Evolutionary conservation across 2,329 filamentous ascomycete species (phyloP), one percentile per base, ranked within the genome.

Genomic region (Apiospora pterosperma): DNA sequence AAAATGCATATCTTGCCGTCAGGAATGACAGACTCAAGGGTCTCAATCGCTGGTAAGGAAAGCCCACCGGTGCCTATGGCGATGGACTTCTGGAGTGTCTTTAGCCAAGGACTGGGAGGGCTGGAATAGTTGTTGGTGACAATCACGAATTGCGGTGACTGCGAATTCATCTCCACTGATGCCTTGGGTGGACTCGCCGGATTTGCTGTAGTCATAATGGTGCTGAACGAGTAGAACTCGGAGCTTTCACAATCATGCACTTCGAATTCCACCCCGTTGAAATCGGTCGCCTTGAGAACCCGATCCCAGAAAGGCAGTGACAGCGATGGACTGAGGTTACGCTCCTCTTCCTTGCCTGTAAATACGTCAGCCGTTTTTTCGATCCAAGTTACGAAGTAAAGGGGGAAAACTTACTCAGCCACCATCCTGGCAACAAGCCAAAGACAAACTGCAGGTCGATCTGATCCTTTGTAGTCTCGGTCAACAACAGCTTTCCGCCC

Each of bases 191-290:
- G n/a, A n/a, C n/a, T n/a, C n/a, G n/a, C n/a, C n/a, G n/a, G n/a
- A n/a, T n/a, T n/a, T 14, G 44, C 62, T 6, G 31, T 65, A 8
- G 52, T 11, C 16, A 64, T 19, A 11, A 64, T 64, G 23, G 61
- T 11, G 38, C 62, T 63, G 10, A 42, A 23, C 28, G 25, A 36
- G n/a, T 61, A 63, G 38, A 36, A 65, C 55, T 62, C 41, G 4
- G 25, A n/a, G 8, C 63, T 39, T 36, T 65, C 64, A 41, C 52
- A 65, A 36, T 67, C 63, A 12, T 14, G 1, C 4, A 68, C 21
- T 12, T 66, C 63, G 14, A 66, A 65, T 38, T 66, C 64, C 12
- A 66, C 42, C 19, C 65, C 65, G 8, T 55, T 60, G 34, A 68
- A 67, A 19, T 60, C 65, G 19, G 59, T 48, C 5, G 59, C 52